Percentiles rank a stretch among this genome's conserved stretches.
These are phyloP conservation scores for Myriosclerotinia curreyana DNA, from an alignment of 2,329 filamentous ascomycete genomes.

Conservation along the genomic window DNA sequence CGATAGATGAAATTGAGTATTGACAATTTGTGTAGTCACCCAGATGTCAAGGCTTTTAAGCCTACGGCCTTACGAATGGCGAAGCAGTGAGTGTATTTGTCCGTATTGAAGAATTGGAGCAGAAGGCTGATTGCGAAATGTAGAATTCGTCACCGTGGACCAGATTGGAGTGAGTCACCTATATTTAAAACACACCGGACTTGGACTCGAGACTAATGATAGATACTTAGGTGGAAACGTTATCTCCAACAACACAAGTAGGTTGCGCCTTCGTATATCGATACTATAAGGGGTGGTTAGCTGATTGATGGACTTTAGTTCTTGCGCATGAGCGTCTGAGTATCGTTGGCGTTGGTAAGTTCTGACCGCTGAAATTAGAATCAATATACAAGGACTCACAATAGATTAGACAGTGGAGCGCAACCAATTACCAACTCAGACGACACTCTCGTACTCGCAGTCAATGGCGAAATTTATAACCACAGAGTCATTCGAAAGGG, in stretches of 20 bases:
- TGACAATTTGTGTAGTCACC: slow-evolving; percentile 47
- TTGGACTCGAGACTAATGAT: slow-evolving; percentile 16
- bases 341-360: slow-evolving; percentile 75
- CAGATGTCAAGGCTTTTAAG: slow-evolving; percentile 95
- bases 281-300: slow-evolving; percentile 3
- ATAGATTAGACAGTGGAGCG: slow-evolving; percentile 68
- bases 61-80: slow-evolving; percentile 87
- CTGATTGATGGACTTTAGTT: slow-evolving; percentile 52
- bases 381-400: slow-evolving; percentile 15
- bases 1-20: slow-evolving; percentile 46
- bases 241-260: slow-evolving; percentile 88
- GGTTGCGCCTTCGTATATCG: slow-evolving; percentile 36
- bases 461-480: slow-evolving; percentile 99
- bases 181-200: background rate
- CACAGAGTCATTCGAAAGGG: slow-evolving; percentile 90
- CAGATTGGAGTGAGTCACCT: slow-evolving; percentile 73
- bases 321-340: slow-evolving; percentile 96
- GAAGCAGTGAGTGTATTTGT: slow-evolving; percentile 67
- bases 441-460: slow-evolving; percentile 81
- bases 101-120: background rate
- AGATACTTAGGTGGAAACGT: slow-evolving; percentile 61
- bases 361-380: background rate
- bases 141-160: slow-evolving; percentile 72
- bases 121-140: slow-evolving; percentile 9
- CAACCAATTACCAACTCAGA: slow-evolving; percentile 94